phyloP scores from a whole-genome alignment of 1,139 yeast genomes.

The Candida sp. region DNA sequence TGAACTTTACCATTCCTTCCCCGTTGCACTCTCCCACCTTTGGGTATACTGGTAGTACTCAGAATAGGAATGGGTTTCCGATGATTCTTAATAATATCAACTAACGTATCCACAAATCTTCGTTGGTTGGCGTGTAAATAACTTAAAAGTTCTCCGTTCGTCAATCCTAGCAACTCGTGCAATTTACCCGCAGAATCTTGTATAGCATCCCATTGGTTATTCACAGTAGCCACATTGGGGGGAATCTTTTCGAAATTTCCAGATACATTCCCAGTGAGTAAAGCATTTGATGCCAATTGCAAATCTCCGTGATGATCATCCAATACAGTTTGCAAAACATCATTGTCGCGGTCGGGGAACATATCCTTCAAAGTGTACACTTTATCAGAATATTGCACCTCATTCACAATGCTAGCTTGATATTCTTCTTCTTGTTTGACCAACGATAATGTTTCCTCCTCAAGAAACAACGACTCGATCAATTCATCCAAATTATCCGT shows the following conservation, averaged over 20 bases:
- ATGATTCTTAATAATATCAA: constrained; percentile 23
- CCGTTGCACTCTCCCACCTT: constrained; percentile 25
- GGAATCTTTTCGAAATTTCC: neutral
- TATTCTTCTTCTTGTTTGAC: constrained; percentile 3
- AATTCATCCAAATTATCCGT: constrained; percentile 17
- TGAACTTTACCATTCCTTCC: constrained; percentile 4
- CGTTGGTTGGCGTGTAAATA: constrained; percentile 5
- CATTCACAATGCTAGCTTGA: neutral
- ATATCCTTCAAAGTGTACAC: constrained; percentile 17
- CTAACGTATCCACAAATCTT: constrained; percentile 20
- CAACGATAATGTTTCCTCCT: constrained; percentile 12
- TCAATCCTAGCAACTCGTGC: neutral
- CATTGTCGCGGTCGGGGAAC: constrained; percentile 17
- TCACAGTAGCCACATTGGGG: neutral
- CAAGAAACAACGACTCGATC: constrained; percentile 18
- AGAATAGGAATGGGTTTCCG: neutral
- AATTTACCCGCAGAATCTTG: neutral
- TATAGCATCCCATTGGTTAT: constrained; percentile 1
- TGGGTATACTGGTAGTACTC: neutral
- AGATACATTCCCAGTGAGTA: constrained; percentile 4
- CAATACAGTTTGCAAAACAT: constrained; percentile 12
- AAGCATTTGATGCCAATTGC: constrained; percentile 10
- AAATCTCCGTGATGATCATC: constrained; percentile 15
- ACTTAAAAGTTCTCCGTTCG: neutral
- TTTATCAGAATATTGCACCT: constrained; percentile 6